These are phyloP conservation scores for Gossypium thurberi DNA, from an alignment of 345 rosid species.

Conservation along the genomic window DNA sequence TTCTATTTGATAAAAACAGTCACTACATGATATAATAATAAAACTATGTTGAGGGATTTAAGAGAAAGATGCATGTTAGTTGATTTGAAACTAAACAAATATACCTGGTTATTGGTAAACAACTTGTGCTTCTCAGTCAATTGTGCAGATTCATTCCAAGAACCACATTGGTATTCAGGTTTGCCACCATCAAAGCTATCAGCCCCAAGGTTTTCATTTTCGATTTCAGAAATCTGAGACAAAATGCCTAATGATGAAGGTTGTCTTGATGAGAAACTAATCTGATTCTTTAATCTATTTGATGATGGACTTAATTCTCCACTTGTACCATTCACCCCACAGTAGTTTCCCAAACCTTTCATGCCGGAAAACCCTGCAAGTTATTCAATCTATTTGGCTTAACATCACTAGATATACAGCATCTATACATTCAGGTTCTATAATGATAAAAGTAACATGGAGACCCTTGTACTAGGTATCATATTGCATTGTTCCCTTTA, in stretches of 20 bases:
- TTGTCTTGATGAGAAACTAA: constrained; percentile 48
- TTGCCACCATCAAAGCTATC: constrained; percentile 28
- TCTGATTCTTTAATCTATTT: constrained; percentile 47
- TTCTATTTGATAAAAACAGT: constrained; percentile 22
- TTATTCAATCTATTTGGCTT: background rate
- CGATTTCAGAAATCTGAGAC: constrained; percentile 62
- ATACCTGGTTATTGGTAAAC: constrained; percentile 48
- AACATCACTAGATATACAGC: background rate
- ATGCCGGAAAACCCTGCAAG: constrained; percentile 51
- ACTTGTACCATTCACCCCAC: constrained; percentile 32
- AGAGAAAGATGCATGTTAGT: background rate
- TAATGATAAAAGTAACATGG: no score
- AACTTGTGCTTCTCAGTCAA: constrained; percentile 34
- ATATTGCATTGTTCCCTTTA: no score
- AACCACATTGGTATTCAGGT: constrained; percentile 37
- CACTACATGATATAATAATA: background rate
- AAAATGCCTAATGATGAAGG: constrained; percentile 68
- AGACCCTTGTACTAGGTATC: no score
- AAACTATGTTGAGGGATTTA: background rate
- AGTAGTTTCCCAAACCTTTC: constrained; percentile 44
- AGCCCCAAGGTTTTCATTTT: constrained; percentile 27
- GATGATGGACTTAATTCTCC: constrained; percentile 47
- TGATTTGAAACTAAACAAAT: no score
- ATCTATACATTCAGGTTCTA: no score
- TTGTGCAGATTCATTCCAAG: constrained; percentile 57